A percentile compares a stretch with the other conserved stretches of the same genome.
Evolutionary conservation across 1,284 basidiomycete species (phyloP).

Genomic region (Leccinum subspadiceum): DNA sequence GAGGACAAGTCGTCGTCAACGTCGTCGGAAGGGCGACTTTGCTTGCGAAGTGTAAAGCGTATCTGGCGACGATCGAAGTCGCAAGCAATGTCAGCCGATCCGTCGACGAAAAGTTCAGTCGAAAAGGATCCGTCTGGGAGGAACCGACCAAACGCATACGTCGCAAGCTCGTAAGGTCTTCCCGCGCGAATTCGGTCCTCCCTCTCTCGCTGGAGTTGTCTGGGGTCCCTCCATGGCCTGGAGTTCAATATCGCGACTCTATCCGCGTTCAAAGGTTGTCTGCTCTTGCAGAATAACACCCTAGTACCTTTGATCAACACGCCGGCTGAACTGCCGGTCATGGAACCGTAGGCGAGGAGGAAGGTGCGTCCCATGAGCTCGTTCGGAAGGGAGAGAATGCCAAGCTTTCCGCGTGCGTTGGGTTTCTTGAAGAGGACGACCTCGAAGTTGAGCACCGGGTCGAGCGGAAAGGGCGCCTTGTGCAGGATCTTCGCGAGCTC

Average conservation of each 20-base stretch:
- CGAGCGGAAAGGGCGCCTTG: slow-evolving; percentile 32
- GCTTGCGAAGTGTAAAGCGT: slow-evolving; percentile 29
- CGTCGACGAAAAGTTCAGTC: slow-evolving; percentile 31
- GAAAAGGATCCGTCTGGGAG: slow-evolving; percentile 36
- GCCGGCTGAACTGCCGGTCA: slow-evolving; percentile 10
- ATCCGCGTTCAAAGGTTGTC: slow-evolving; percentile 15
- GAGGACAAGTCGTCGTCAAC: not conserved
- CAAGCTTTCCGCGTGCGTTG: slow-evolving; percentile 24
- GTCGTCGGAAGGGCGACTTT: slow-evolving; percentile 11
- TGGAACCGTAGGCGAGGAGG: slow-evolving; percentile 27
- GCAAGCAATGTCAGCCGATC: slow-evolving; percentile 33
- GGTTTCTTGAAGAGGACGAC: slow-evolving; percentile 30
- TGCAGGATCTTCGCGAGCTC: slow-evolving; percentile 34
- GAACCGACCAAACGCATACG: slow-evolving; percentile 38
- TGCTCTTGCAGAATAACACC: slow-evolving; percentile 26
- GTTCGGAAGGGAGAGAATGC: slow-evolving; percentile 35
- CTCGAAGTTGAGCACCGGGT: slow-evolving; percentile 34
- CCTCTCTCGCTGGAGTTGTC: slow-evolving; percentile 24
- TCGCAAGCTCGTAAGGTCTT: slow-evolving; percentile 21
- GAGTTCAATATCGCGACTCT: slow-evolving; percentile 26
- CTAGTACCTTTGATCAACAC: slow-evolving; percentile 26
- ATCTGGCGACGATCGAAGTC: slow-evolving; percentile 31
- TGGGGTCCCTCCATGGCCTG: slow-evolving; percentile 34
- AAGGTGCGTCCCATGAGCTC: slow-evolving; percentile 26
- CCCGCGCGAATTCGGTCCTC: slow-evolving; percentile 26